Conservation (phyloP, 177 flowering plant genomes). For the Vitis hybrid region DNA sequence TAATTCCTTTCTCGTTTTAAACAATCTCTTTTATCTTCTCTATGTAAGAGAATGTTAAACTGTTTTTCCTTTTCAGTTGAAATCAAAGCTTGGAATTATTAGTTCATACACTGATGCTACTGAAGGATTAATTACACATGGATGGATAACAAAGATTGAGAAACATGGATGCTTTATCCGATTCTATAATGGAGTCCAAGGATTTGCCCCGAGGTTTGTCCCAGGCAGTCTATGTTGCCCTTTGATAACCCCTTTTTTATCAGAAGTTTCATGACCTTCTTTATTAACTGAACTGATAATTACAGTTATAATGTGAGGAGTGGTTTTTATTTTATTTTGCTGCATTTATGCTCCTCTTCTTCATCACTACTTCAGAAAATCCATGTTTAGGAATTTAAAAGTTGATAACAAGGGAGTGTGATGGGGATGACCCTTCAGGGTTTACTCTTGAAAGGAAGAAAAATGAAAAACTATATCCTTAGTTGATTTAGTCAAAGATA, state of each 20-base stretch:
- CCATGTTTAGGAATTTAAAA: no score
- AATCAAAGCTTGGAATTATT: conserved; percentile 78
- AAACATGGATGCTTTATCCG: conserved; percentile 91
- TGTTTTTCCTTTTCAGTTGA: conserved; percentile 49
- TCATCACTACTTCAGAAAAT: not conserved
- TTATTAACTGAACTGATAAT: not conserved
- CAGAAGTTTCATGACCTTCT: no score
- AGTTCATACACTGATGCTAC: conserved; percentile 83
- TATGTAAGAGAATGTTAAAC: not conserved
- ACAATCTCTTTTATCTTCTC: not conserved
- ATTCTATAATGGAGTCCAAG: conserved; percentile 96
- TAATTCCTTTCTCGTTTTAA: no score
- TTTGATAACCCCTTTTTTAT: not conserved
- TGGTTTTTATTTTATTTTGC: not conserved
- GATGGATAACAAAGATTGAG: conserved; percentile 93
- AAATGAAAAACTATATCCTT: no score
- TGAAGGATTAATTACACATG: conserved; percentile 83
- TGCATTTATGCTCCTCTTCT: not conserved
- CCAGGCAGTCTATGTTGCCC: not conserved
- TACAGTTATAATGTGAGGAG: not conserved
- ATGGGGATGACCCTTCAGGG: no score
- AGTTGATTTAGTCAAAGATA: no score
- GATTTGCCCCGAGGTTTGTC: conserved; percentile 79
- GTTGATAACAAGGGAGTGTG: no score
- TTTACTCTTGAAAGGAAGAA: no score